Conservation (phyloP, 257 asterid species). For the Solanum pinnatisectum region DNA sequence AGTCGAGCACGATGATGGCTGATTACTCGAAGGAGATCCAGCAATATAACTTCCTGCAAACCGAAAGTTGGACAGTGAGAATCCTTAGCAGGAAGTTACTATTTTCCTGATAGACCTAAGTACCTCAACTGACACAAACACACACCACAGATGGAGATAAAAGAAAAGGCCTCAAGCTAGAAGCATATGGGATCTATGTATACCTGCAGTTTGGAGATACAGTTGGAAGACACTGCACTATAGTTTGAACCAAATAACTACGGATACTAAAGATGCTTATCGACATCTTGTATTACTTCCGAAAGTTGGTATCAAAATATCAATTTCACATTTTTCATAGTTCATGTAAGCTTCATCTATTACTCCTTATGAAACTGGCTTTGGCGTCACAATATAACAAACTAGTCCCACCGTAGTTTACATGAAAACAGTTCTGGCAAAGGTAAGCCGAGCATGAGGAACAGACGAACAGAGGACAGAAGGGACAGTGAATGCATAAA, state of each 20-base stretch:
- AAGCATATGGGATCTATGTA: neutral
- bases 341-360: neutral
- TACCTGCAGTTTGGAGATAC: neutral
- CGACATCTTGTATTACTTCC: neutral
- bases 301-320: neutral
- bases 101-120: neutral
- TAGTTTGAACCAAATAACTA: neutral
- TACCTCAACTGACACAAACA: neutral
- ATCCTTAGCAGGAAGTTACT: neutral
- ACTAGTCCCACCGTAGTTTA: neutral
- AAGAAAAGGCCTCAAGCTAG: neutral
- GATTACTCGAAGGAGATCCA: constrained; percentile 91
- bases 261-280: neutral
- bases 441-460: neutral
- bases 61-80: neutral
- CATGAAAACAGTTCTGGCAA: neutral
- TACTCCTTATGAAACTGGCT: neutral
- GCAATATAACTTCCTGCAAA: constrained; percentile 67
- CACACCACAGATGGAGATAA: neutral
- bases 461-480: neutral
- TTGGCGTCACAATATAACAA: neutral
- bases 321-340: neutral
- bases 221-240: neutral
- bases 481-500: neutral
- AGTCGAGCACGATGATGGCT: constrained; percentile 90